These are phyloP conservation scores for Vararia minispora DNA, from an alignment of 768 basidiomycete genomes.

Conservation along the genomic window DNA sequence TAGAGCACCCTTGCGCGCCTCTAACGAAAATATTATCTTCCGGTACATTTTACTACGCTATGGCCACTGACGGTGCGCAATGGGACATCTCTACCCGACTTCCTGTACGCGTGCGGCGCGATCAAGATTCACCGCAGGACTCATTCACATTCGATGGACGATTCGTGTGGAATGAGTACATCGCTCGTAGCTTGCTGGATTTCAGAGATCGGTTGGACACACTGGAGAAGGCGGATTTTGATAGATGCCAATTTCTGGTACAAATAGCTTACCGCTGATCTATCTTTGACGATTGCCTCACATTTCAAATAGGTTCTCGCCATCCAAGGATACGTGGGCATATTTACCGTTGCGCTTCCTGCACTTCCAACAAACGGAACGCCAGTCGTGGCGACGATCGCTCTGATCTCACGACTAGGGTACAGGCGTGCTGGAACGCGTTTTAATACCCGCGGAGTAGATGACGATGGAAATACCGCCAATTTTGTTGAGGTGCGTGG, in stretches of 20 bases:
- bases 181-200: constrained; percentile 77
- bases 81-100: constrained; percentile 91
- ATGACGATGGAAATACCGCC: constrained; percentile 89
- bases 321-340: constrained; percentile 89
- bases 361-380: constrained; percentile 65
- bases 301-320: constrained; percentile 51
- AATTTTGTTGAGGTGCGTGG: constrained; percentile 86
- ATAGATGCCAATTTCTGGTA: constrained; percentile 79
- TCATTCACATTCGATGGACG: constrained; percentile 63
- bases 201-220: constrained; percentile 73
- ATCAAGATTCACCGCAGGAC: constrained; percentile 33
- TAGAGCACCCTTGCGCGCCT: constrained; percentile 85
- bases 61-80: constrained; percentile 55
- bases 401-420: constrained; percentile 78
- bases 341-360: constrained; percentile 68
- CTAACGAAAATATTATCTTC: constrained; percentile 86
- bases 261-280: constrained; percentile 19
- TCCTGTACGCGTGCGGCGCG: constrained; percentile 51
- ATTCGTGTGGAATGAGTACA: constrained; percentile 94
- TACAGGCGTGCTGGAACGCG: constrained; percentile 96
- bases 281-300: constrained; percentile 4
- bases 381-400: constrained; percentile 62
- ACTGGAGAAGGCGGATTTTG: constrained; percentile 61
- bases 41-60: constrained; percentile 88
- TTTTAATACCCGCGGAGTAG: constrained; percentile 94